Evolutionary conservation across 2,329 filamentous ascomycete species (phyloP), one percentile per base, ranked within the genome.

Genomic region (Pyrenochaeta sp.): DNA sequence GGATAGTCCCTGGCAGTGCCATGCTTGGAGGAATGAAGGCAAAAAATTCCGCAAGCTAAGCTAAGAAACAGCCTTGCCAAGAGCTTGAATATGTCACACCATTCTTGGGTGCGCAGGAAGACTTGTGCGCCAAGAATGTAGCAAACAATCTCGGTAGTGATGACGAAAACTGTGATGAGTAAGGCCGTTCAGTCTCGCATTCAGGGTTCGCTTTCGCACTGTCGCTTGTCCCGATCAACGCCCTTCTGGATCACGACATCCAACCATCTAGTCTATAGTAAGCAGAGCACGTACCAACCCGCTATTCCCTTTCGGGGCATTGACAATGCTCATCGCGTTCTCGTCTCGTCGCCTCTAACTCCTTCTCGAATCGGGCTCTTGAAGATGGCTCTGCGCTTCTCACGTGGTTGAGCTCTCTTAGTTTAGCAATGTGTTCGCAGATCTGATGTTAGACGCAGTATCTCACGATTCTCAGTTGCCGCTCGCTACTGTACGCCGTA

Each of bases 1-100:
- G 55, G 55, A 58, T 53, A n/a, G 24, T 25, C 50, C 55, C 45
- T 44, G 50, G 32, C 39, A 52, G 8, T 7, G 24, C 25, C 9
- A 27, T 28, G 42, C 25, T 39, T 39, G 13, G 36, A 25, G n/a
- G 19, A 19, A 19, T 19, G 19, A 19, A 25, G 42, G 42, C 4
- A 19, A 44, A 27, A 27, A 44, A 5, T 15, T 28, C 42, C 10
- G 10, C 10, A n/a, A 27, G 25, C 42, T 43, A 43, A 27, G 24
- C 9, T 5, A 9, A 9, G 9, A 30, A 43, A 43, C 40, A 44
- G 42, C 42, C 24, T 44, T 28, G 42, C 42, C 42, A 44, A 44
- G 24, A n/a, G 2, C 5, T 27, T 25, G 40, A 10, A 8, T n/a
- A 27, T 19, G 19, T 19, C 19, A 19, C 19, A 19, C 19, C 19